These are phyloP conservation scores for Lobulomyces angularis DNA, from an alignment of 192 early-diverging fungal species.

Conservation along the genomic window DNA sequence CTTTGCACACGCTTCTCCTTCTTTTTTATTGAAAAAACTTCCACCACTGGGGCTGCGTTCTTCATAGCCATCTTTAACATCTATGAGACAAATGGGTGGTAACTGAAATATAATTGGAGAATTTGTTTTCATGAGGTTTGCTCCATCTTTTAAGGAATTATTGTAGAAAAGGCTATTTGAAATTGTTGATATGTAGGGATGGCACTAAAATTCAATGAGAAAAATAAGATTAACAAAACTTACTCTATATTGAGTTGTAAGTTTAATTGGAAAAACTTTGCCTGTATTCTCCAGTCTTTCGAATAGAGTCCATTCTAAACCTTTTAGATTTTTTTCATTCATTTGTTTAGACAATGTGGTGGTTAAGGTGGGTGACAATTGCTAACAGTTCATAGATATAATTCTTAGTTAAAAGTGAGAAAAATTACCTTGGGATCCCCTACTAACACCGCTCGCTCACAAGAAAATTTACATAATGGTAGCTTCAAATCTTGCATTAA, in stretches of 20 bases:
- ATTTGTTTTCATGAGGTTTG: constrained; percentile 11
- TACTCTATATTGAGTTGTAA: constrained; percentile 60
- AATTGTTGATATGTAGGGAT: constrained; percentile 45
- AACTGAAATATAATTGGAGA: constrained; percentile 31
- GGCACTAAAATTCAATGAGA: constrained; percentile 27
- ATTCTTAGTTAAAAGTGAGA: too few species aligned
- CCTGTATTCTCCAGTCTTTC: constrained; percentile 52
- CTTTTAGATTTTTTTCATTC: constrained; percentile 24
- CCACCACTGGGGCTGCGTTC: constrained; percentile 25
- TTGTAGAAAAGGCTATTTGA: constrained; percentile 56
- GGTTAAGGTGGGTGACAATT: constrained; percentile 60
- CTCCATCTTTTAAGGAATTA: constrained; percentile 31
- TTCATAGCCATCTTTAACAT: constrained; percentile 35
- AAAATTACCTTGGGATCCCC: constrained; percentile 83
- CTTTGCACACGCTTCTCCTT: constrained; percentile 29
- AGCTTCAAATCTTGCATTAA: too few species aligned
- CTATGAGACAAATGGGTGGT: constrained; percentile 44
- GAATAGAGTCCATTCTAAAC: constrained; percentile 75
- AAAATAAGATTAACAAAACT: constrained; percentile 1
- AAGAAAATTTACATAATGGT: constrained; percentile 51
- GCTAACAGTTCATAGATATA: too few species aligned
- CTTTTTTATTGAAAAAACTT: constrained; percentile 40
- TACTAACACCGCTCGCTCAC: constrained; percentile 56
- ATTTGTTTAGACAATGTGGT: constrained; percentile 1
- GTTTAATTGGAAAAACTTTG: constrained; percentile 38